Evolutionary conservation across 2,329 filamentous ascomycete genomes (phyloP).

Genomic region (Penicillium aurantiogriseum): DNA sequence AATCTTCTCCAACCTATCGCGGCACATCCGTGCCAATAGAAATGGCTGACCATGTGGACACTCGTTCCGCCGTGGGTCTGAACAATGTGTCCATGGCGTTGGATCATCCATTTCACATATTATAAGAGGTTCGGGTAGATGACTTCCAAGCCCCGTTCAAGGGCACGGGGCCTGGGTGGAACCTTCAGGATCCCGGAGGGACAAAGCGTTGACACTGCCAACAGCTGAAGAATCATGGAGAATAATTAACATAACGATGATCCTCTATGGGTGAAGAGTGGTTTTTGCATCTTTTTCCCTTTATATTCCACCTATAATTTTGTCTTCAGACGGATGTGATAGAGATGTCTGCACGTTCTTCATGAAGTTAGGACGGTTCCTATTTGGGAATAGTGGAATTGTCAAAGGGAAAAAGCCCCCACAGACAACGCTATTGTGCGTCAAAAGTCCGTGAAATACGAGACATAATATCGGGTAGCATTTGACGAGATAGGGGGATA

Average conservation of each 20-base stretch:
- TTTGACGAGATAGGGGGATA: no score
- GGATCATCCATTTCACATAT: background rate
- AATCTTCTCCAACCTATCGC: no score
- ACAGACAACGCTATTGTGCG: no score
- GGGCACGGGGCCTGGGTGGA: slow-evolving; percentile 6
- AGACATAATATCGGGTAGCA: no score
- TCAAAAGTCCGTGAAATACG: no score
- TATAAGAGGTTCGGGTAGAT: background rate
- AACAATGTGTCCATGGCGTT: background rate
- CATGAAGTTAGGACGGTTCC: background rate
- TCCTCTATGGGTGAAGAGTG: background rate
- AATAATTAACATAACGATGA: background rate
- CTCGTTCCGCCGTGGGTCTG: no score
- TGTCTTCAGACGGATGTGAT: background rate
- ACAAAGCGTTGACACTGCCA: slow-evolving; percentile 1
- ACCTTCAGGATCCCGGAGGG: background rate
- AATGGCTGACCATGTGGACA: no score
- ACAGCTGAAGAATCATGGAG: background rate
- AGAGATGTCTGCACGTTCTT: background rate
- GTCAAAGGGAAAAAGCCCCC: no score
- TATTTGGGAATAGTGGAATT: background rate
- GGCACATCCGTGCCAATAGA: no score
- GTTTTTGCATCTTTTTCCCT: background rate
- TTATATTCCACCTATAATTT: background rate
- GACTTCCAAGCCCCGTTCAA: background rate